Percentiles rank a stretch among this genome's conserved stretches.
Conservation (phyloP, 257 asterid genomes). For the Gynochthodes officinalis region DNA sequence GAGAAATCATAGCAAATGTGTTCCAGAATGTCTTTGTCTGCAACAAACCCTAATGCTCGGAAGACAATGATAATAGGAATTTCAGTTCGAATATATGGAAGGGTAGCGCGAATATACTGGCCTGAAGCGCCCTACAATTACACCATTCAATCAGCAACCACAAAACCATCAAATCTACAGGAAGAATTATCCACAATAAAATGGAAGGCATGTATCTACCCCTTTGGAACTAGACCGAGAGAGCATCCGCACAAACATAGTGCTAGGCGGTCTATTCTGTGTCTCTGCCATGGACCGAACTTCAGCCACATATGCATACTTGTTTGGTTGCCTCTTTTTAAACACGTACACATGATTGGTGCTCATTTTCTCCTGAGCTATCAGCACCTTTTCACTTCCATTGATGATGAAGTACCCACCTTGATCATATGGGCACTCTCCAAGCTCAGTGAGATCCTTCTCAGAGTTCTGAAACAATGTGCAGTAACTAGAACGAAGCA, state of each 20-base stretch:
- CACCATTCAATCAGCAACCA: background rate
- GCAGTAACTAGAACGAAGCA: constrained; percentile 97
- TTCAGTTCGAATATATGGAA: constrained; percentile 91
- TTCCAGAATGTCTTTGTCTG: constrained; percentile 93
- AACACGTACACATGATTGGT: constrained; percentile 97
- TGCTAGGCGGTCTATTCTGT: constrained; percentile 93
- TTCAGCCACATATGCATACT: constrained; percentile 92
- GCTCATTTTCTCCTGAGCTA: constrained; percentile 99
- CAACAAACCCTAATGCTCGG: constrained; percentile 93
- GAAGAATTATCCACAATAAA: background rate
- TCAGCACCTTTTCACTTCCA: constrained; percentile 96
- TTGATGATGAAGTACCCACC: constrained; percentile 96
- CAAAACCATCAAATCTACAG: constrained; percentile 5
- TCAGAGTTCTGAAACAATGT: constrained; percentile 89
- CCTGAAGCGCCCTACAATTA: constrained; percentile 91
- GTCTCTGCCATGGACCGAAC: constrained; percentile 97
- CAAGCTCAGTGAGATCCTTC: constrained; percentile 97
- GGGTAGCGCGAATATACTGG: constrained; percentile 93
- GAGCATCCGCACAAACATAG: constrained; percentile 98
- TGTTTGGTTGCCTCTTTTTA: constrained; percentile 97
- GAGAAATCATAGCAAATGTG: constrained; percentile 91
- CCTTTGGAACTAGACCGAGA: constrained; percentile 97
- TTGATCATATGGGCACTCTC: constrained; percentile 97
- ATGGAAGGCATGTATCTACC: constrained; percentile 38
- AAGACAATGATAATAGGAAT: constrained; percentile 92